phyloP scores from a whole-genome alignment of 192 early-diverging fungal genomes.

The Entomortierella chlamydospora region DNA sequence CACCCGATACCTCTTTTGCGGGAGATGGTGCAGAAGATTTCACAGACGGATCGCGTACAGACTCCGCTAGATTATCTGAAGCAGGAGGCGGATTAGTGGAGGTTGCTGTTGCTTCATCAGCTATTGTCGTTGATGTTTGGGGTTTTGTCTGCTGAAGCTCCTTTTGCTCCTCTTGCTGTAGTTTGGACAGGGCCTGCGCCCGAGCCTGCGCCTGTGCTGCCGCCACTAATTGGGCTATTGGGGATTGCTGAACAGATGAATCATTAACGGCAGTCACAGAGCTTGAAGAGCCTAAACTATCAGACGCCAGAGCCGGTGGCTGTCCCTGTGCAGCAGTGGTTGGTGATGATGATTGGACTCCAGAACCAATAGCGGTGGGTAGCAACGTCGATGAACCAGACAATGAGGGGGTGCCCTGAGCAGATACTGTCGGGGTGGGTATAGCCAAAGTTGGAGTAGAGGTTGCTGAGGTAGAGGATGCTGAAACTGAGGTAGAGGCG shows the following conservation, averaged over 20 bases:
- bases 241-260: background rate
- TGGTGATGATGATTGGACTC: background rate
- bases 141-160: background rate
- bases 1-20: too few relatives aligned
- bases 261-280: background rate
- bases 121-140: background rate
- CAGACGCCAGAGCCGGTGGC: background rate
- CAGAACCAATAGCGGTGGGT: background rate
- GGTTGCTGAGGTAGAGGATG: background rate
- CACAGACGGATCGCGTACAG: too few relatives aligned
- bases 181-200: constrained; percentile 3
- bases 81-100: background rate
- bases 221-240: constrained; percentile 15
- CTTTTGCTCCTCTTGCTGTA: constrained; percentile 4
- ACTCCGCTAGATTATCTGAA: too few relatives aligned
- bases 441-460: constrained; percentile 19
- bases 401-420: constrained; percentile 12
- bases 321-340: background rate
- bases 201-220: constrained; percentile 17
- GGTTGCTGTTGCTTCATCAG: background rate
- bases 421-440: constrained; percentile 21
- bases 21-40: too few relatives aligned
- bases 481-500: background rate
- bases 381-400: background rate
- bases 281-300: background rate